Conservation (phyloP, 345 rosid species). For the Hirschfeldia incana region DNA sequence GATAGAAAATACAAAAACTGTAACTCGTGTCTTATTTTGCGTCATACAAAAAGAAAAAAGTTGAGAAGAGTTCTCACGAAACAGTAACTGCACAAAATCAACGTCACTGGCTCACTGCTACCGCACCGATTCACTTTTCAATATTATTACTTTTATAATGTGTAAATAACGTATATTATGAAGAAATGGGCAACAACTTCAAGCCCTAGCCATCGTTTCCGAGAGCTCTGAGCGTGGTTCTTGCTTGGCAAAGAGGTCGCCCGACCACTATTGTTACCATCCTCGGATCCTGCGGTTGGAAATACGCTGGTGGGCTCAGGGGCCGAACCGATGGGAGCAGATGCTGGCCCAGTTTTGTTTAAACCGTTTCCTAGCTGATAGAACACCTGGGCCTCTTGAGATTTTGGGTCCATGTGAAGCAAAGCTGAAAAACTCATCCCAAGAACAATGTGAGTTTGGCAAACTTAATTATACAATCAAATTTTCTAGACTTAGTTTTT, state of each 20-base stretch:
- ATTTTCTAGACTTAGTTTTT: background rate
- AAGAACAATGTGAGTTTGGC: background rate
- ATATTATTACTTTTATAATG: background rate
- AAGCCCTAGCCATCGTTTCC: constrained; percentile 25
- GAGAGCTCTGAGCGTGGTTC: constrained; percentile 27
- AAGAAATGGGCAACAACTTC: constrained; percentile 7
- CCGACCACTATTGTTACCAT: constrained; percentile 7
- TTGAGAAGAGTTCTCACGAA: constrained; percentile 27
- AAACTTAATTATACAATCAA: background rate
- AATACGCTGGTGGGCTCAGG: constrained; percentile 21
- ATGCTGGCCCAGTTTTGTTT: constrained; percentile 29
- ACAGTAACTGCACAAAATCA: background rate
- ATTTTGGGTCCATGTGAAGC: constrained; percentile 63
- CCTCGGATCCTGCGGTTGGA: constrained; percentile 26
- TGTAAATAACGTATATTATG: background rate
- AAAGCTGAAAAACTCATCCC: constrained; percentile 43
- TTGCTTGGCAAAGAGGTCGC: constrained; percentile 12
- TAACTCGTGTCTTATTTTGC: constrained; percentile 19
- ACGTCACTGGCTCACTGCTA: background rate
- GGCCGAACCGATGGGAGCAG: constrained; percentile 27
- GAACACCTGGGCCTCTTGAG: constrained; percentile 70
- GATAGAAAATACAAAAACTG: background rate
- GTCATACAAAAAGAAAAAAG: constrained; percentile 7
- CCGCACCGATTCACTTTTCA: background rate
- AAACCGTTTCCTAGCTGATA: constrained; percentile 45